phyloP scores from a whole-genome alignment of 176 grass and related monocot genomes.

The Pharus latifolius region DNA sequence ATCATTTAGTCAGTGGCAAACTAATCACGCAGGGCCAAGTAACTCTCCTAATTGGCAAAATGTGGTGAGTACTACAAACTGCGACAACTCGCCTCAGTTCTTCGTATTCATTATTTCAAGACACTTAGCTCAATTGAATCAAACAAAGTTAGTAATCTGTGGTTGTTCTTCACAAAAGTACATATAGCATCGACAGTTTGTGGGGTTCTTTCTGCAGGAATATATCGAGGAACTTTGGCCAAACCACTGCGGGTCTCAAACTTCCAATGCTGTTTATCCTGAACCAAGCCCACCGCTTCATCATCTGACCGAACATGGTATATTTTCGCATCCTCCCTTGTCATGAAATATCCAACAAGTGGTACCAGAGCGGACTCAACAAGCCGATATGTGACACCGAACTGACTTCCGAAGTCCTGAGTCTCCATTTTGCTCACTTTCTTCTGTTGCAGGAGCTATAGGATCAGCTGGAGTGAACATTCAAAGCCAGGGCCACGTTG shows the following conservation, averaged over 20 bases:
- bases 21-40: no score
- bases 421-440: not conserved
- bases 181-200: no score
- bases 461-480: not conserved
- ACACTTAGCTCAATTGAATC: no score
- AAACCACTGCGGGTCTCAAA: no score
- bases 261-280: no score
- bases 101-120: not conserved
- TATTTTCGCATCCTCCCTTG: not conserved
- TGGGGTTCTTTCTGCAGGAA: no score
- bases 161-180: no score
- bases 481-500: not conserved
- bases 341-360: not conserved
- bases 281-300: no score
- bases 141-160: no score
- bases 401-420: not conserved
- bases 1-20: not conserved
- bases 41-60: not conserved
- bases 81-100: not conserved
- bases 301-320: no score
- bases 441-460: not conserved
- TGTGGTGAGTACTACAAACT: not conserved
- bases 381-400: no score
- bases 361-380: not conserved
- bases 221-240: no score